Base-by-base conservation (phyloP, 495 filamentous ascomycete genomes). In the Neurospora sp. region DNA sequence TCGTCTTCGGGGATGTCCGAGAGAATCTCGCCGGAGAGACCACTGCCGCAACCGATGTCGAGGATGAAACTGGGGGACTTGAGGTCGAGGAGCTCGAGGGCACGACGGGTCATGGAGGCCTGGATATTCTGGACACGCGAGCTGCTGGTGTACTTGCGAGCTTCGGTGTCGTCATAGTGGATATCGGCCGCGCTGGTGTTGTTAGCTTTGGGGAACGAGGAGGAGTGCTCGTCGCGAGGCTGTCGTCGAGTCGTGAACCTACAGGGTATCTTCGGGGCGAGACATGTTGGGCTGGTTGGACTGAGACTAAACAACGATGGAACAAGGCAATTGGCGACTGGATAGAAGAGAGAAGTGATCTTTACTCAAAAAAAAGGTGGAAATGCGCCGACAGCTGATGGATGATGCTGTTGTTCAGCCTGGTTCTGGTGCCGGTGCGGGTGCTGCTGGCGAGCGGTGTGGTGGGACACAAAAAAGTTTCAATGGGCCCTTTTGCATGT, bases 51-150 rank as follows among this genome's bases (percentile, higher is more conserved):
- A 79, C 96, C 96, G 70, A 98, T 82, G 81, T 99, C 96, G 77
- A 99, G 92, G 81, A 99, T 93, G 53, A 98, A 78, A 53, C 92
- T 94, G 12, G 96, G 93, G 8, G 84, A 82, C n/a, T 86, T 78
- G 44, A 98, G 92, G 79, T 90, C 85, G 78, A 99, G 93, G 42
- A 99, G 92, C 73, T 93, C 88, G 74, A 99, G 92, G 42, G 95
- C 95, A 69, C 96, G 93, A 74, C 92, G 84, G 40, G 96, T 96
- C 96, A 99, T 99, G 70, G 90, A 87, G 16, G 94, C 90, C 82
- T 99, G 96, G 80, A 99, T 96, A 74, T 92, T 93, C 77, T 94
- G 91, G 78, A 99, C 98, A 71, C 96, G 94, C 22, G 94, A 97
- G 71, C 89, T 93, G 39, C 95, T 97, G n/a, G 96, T 99, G 84